Percentiles rank a stretch among this genome's conserved stretches.
Evolutionary conservation across 148 eudicot species (phyloP).

Genomic region (Camellia lanceoleosa): DNA sequence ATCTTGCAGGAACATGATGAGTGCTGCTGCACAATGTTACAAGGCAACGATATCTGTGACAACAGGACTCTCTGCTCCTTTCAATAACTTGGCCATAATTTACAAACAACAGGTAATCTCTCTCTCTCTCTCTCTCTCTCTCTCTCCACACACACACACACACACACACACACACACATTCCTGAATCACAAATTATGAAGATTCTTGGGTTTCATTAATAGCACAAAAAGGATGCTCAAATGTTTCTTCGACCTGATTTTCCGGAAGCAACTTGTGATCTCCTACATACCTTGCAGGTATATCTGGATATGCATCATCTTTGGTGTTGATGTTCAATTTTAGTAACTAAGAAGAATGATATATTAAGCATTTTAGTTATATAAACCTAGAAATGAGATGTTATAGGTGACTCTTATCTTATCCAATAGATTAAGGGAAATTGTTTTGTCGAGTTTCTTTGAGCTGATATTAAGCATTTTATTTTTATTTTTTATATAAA

Average conservation of each 20-base stretch:
- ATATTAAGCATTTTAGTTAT: background rate
- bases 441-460: too few relatives aligned
- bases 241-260: too few relatives aligned
- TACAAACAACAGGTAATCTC: conserved; percentile 81
- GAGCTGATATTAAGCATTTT: too few relatives aligned
- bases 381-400: background rate
- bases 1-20: too few relatives aligned
- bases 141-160: too few relatives aligned
- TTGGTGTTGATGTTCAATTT: background rate
- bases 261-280: too few relatives aligned
- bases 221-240: too few relatives aligned
- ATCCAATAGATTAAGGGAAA: too few relatives aligned
- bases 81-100: conserved; percentile 84
- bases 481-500: too few relatives aligned
- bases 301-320: background rate
- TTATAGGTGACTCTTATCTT: background rate
- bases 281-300: too few relatives aligned
- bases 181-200: background rate
- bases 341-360: background rate
- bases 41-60: conserved; percentile 82
- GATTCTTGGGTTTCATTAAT: too few relatives aligned
- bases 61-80: conserved; percentile 89
- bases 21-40: conserved; percentile 80
- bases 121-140: background rate
- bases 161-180: background rate